Evolutionary conservation across 2,329 filamentous ascomycete genomes (phyloP).

Genomic region (Botrytis tulipae): DNA sequence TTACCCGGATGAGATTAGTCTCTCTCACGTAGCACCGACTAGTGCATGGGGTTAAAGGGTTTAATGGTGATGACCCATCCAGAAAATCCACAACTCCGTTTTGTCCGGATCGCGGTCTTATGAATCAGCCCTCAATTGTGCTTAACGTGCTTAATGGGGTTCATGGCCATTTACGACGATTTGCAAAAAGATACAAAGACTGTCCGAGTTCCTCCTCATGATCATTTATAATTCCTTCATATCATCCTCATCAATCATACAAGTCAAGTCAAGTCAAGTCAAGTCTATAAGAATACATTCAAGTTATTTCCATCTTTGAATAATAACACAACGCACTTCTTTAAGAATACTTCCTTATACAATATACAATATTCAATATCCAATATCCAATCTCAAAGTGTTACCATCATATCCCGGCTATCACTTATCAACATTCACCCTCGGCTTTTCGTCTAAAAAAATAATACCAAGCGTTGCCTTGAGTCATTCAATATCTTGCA

Average conservation of each 20-base stretch:
- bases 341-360: background rate
- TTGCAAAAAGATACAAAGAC: constrained; percentile 19
- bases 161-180: constrained; percentile 8
- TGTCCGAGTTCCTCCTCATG: constrained; percentile 16
- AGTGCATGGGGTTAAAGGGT: background rate
- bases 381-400: background rate
- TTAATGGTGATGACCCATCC: constrained; percentile 6
- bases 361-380: background rate
- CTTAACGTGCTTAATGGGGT: constrained; percentile 8
- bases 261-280: background rate
- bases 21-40: too few relatives aligned
- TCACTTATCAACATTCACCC: constrained; percentile 23
- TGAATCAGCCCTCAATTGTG: constrained; percentile 18
- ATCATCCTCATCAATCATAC: background rate
- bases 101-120: constrained; percentile 21
- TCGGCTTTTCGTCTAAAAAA: constrained; percentile 33
- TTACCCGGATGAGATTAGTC: background rate
- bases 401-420: constrained; percentile 12
- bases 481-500: constrained; percentile 31
- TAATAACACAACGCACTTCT: background rate
- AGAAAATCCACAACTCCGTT: constrained; percentile 15
- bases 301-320: background rate
- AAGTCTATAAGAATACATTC: constrained; percentile 1
- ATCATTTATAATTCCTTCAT: constrained; percentile 2
- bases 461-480: constrained; percentile 26